Evolutionary conservation across 495 filamentous ascomycete species (phyloP).

Genomic region (Penicillium canescens): DNA sequence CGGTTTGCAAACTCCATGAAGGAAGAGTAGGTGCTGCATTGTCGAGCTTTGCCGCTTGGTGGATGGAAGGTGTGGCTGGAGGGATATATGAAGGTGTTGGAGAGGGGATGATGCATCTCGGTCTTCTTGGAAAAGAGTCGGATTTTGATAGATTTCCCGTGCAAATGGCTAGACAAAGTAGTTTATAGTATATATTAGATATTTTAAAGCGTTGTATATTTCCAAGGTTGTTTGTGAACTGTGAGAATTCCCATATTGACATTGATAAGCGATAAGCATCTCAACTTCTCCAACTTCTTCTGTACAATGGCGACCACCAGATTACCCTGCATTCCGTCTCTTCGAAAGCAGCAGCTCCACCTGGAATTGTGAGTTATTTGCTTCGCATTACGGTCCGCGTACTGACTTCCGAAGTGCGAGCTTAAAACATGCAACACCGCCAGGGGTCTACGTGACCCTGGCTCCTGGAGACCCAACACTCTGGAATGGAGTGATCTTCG

Average conservation of each 20-base stretch:
- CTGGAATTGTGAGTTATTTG: slow-evolving; percentile 69
- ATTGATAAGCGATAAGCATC: slow-evolving; percentile 4
- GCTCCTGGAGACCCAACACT: slow-evolving; percentile 75
- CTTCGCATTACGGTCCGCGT: background rate
- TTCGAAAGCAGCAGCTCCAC: slow-evolving; percentile 66
- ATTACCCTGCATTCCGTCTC: slow-evolving; percentile 45
- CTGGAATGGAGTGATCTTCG: slow-evolving; percentile 90
- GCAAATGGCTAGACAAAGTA: slow-evolving; percentile 4
- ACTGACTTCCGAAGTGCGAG: slow-evolving; percentile 58
- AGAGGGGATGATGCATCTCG: slow-evolving; percentile 56
- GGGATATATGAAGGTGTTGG: slow-evolving; percentile 66
- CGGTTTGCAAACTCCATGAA: slow-evolving; percentile 54
- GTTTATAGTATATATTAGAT: slow-evolving; percentile 3
- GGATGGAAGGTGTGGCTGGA: slow-evolving; percentile 58
- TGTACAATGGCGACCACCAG: slow-evolving; percentile 41
- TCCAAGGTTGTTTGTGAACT: no score
- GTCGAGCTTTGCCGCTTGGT: slow-evolving; percentile 53
- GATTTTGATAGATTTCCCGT: slow-evolving; percentile 23
- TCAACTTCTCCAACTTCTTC: background rate
- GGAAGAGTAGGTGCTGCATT: slow-evolving; percentile 55
- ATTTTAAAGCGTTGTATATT: background rate
- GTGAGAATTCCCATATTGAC: no score
- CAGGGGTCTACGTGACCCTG: slow-evolving; percentile 82
- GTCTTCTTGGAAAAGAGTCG: slow-evolving; percentile 28
- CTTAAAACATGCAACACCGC: slow-evolving; percentile 75